Conservation (phyloP, 257 asterid species). For the Galeopsis tetrahit region DNA sequence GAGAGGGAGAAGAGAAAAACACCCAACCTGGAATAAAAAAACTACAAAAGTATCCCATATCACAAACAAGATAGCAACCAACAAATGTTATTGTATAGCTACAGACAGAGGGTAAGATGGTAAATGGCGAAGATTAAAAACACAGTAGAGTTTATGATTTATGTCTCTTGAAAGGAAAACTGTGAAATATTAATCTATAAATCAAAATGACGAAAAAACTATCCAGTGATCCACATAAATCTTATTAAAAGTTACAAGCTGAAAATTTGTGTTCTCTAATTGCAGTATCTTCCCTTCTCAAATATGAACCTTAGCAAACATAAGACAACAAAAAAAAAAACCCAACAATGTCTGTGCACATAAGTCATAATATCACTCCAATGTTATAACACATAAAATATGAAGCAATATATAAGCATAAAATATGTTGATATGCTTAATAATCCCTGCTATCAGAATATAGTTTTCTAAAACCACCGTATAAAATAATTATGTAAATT, state of each 20-base stretch:
- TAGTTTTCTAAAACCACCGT: not conserved
- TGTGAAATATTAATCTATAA: not conserved
- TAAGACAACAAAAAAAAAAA: not conserved
- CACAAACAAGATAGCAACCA: not conserved
- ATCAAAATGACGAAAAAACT: slow-evolving; percentile 10
- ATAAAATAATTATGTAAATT: not conserved
- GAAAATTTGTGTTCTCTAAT: slow-evolving; percentile 16
- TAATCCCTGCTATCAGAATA: not conserved
- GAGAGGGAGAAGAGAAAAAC: not conserved
- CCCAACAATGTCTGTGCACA: slow-evolving; percentile 17
- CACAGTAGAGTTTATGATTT: slow-evolving; percentile 1
- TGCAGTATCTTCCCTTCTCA: slow-evolving; percentile 5
- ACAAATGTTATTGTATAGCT: not conserved
- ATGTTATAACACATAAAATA: not conserved
- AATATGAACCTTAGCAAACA: slow-evolving; percentile 9
- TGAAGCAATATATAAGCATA: not conserved
- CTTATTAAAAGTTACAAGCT: not conserved
- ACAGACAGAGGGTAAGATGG: slow-evolving; percentile 1
- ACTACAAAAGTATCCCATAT: not conserved
- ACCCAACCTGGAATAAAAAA: not conserved
- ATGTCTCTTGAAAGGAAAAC: not conserved
- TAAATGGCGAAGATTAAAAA: slow-evolving; percentile 5
- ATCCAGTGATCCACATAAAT: not conserved
- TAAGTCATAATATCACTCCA: not conserved
- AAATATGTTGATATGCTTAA: slow-evolving; percentile 10